Evolutionary conservation across 1,284 basidiomycete species (phyloP).

Genomic region (Fomes fomentarius): DNA sequence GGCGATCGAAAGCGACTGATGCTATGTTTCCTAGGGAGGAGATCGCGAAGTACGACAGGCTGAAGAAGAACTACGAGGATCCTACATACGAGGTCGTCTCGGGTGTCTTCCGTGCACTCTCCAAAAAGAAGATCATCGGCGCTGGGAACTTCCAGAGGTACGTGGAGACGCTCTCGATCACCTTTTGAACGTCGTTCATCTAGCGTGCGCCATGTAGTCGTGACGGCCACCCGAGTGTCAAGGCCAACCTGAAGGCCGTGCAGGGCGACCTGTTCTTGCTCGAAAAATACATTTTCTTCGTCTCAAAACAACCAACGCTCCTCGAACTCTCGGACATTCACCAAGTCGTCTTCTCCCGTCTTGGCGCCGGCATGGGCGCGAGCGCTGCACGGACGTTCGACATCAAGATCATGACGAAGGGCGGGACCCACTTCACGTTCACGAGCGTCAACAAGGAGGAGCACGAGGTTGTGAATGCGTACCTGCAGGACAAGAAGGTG

Average conservation of each 20-base stretch:
- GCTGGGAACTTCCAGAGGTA: slow-evolving; percentile 89
- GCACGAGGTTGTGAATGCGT: slow-evolving; percentile 84
- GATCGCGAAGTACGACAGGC: slow-evolving; percentile 75
- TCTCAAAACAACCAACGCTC: slow-evolving; percentile 94
- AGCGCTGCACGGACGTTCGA: slow-evolving; percentile 94
- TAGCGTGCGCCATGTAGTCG: slow-evolving; percentile 55
- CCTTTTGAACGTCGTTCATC: too few species aligned
- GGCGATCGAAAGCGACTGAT: neutral
- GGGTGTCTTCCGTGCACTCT: slow-evolving; percentile 90
- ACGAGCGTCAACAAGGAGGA: slow-evolving; percentile 97
- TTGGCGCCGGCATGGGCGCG: slow-evolving; percentile 85
- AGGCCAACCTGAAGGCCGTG: slow-evolving; percentile 96
- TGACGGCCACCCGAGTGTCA: slow-evolving; percentile 81
- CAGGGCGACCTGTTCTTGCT: slow-evolving; percentile 98
- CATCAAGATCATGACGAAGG: slow-evolving; percentile 86
- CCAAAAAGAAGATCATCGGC: slow-evolving; percentile 89
- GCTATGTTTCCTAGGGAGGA: slow-evolving; percentile 59
- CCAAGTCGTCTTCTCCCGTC: slow-evolving; percentile 92
- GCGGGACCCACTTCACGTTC: slow-evolving; percentile 85
- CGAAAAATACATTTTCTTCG: slow-evolving; percentile 98
- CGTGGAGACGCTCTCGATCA: slow-evolving; percentile 6
- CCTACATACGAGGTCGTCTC: slow-evolving; percentile 97
- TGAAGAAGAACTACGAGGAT: slow-evolving; percentile 91
- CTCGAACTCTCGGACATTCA: slow-evolving; percentile 92
- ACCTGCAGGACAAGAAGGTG: slow-evolving; percentile 90